Evolutionary conservation across 2,329 filamentous ascomycete genomes (phyloP).

Genomic region (Cercospora sp.): DNA sequence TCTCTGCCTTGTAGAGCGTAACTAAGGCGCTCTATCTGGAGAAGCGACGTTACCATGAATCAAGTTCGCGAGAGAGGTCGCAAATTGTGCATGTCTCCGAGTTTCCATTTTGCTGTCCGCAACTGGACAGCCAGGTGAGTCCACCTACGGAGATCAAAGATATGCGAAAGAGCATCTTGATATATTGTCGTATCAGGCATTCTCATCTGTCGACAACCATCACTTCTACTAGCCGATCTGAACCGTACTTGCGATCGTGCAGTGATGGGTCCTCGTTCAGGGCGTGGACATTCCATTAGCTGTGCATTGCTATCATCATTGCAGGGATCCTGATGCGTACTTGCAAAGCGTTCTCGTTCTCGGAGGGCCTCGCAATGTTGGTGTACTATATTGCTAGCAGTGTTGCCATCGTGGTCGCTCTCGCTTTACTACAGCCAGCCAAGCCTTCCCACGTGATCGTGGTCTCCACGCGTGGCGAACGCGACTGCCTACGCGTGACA

Average conservation of each 20-base stretch:
- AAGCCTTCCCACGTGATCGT: not conserved
- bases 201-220: not conserved
- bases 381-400: not conserved
- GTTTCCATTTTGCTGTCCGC: too few species aligned
- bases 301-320: not conserved
- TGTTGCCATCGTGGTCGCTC: not conserved
- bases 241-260: not conserved
- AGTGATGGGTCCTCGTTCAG: not conserved
- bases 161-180: not conserved
- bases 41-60: too few species aligned
- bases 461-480: not conserved
- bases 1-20: too few species aligned
- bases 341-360: not conserved
- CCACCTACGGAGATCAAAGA: not conserved
- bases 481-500: not conserved
- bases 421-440: not conserved
- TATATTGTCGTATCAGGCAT: not conserved
- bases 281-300: not conserved
- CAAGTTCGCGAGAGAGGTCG: too few species aligned
- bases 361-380: not conserved
- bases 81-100: too few species aligned
- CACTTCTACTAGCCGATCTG: not conserved
- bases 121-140: not conserved
- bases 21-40: too few species aligned
- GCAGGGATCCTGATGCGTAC: not conserved